Evolutionary conservation across 2,329 filamentous ascomycete species (phyloP), one percentile per base, ranked within the genome.

Genomic region (Rhynchosporium agropyri): DNA sequence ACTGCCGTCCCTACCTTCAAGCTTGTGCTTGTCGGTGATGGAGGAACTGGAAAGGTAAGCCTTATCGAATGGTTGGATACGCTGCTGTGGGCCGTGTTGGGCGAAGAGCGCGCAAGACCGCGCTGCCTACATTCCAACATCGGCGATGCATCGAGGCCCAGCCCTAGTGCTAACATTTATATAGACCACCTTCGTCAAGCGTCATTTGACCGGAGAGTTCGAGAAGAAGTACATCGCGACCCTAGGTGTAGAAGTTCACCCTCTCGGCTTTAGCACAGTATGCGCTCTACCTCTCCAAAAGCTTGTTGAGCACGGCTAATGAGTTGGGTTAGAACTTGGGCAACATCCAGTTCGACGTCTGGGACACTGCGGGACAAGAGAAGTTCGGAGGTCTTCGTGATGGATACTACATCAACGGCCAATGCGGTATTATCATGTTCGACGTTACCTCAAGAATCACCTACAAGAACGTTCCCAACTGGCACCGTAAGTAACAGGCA

Each of bases 151-250:
- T 64, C 43, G 51, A 45, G 51, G 61, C 54, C n/a, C 31, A 29
- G 59, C 58, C 46, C 56, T 31, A 62, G 63, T 20, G 65, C 71
- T 74, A 63, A 73, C 58, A 61, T 50, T 45, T 55, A 29, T 31
- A 71, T 77, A 99, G 95, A 99, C 95, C 79, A 99, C 95, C 78
- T 99, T 99, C 81, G 95, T 99, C 86, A 99, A 99, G 90, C 95
- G 95, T 78, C 95, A 99, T 83, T 87, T 98, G 88, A 99, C 95
- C 77, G 95, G 95, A 79, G 95, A 99, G 80, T 99, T 99, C 79
- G 95, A 99, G 84, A 99, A 99, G 90, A 99, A 98, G 85, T 99
- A 99, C 84, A 98, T 99, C 80, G 95, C 95, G 75, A 99, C 95
- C 65, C 91, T 99, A 71, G 95, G 95, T 89, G 95, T 99, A 78